A percentile compares a stretch with the other conserved stretches of the same genome.
Conservation (phyloP, 192 early-diverging fungal genomes). For the Umbelopsis isabellina region DNA sequence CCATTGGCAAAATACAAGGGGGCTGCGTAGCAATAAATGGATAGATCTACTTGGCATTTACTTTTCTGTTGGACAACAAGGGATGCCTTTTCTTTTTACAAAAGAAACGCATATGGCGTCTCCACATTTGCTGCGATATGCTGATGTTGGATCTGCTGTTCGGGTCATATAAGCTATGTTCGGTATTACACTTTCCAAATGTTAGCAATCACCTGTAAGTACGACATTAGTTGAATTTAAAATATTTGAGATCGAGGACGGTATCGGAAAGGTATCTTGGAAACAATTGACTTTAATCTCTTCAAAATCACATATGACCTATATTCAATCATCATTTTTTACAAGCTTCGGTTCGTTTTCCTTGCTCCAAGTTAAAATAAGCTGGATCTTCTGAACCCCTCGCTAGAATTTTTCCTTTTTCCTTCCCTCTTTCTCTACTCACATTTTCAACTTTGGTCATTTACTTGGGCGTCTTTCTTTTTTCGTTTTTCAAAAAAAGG, state of each 20-base stretch:
- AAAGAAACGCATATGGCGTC: neutral
- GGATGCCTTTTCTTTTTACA: neutral
- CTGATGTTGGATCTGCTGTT: neutral
- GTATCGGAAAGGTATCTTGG: conserved; percentile 7
- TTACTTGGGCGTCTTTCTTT: too few relatives aligned
- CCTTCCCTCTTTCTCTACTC: conserved; percentile 1
- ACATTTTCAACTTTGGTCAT: neutral
- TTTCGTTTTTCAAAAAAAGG: neutral
- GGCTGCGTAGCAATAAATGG: neutral
- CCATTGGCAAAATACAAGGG: neutral
- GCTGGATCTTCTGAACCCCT: neutral
- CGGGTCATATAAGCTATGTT: neutral
- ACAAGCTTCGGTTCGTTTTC: conserved; percentile 4
- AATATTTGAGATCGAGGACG: neutral
- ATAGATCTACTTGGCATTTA: conserved; percentile 1
- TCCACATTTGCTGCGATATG: neutral
- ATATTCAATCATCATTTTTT: conserved; percentile 1
- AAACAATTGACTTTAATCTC: neutral
- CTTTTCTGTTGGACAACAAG: neutral
- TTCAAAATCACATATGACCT: conserved; percentile 5
- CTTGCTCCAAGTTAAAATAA: neutral
- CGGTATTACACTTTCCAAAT: conserved; percentile 9
- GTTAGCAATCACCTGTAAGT: conserved; percentile 16
- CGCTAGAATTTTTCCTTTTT: neutral
- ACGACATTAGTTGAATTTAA: conserved; percentile 19